Evolutionary conservation across 2,329 filamentous ascomycete species (phyloP).

Genomic region (Elsinoe necatrix): DNA sequence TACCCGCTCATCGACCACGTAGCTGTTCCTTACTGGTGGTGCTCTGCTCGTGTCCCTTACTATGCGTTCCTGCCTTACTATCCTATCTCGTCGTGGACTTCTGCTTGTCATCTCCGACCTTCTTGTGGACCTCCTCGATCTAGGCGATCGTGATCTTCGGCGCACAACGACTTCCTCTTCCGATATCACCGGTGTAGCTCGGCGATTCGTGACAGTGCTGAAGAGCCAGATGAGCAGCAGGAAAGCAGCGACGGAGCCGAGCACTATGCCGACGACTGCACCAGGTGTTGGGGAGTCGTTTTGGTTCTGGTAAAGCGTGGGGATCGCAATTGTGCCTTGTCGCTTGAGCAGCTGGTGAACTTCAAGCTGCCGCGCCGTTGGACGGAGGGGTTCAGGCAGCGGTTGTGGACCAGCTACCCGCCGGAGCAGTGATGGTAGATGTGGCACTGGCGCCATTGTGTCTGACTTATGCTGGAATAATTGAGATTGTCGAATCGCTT

Average conservation of each 20-base stretch:
- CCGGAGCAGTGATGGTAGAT: neutral
- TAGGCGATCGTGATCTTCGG: conserved; percentile 24
- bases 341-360: conserved; percentile 15
- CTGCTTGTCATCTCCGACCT: conserved; percentile 21
- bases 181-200: conserved; percentile 18
- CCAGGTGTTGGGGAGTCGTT: conserved; percentile 47
- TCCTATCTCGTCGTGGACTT: conserved; percentile 22
- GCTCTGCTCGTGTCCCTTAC: conserved; percentile 24
- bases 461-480: neutral
- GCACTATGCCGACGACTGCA: conserved; percentile 52
- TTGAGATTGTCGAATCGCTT: too few species aligned
- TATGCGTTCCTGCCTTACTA: conserved; percentile 29
- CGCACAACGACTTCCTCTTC: conserved; percentile 28
- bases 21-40: conserved; percentile 19
- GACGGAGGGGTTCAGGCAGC: conserved; percentile 4
- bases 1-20: conserved; percentile 38
- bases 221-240: conserved; percentile 46
- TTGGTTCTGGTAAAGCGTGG: conserved; percentile 51
- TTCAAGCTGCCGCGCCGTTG: conserved; percentile 11
- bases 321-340: conserved; percentile 42
- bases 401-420: conserved; percentile 5
- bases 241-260: conserved; percentile 47
- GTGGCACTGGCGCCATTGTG: conserved; percentile 17
- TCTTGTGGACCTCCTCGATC: conserved; percentile 30
- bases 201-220: conserved; percentile 32